These are phyloP conservation scores for Kluyveromyces dobzhanskii DNA, from an alignment of 805 yeast genomes.

Conservation along the genomic window DNA sequence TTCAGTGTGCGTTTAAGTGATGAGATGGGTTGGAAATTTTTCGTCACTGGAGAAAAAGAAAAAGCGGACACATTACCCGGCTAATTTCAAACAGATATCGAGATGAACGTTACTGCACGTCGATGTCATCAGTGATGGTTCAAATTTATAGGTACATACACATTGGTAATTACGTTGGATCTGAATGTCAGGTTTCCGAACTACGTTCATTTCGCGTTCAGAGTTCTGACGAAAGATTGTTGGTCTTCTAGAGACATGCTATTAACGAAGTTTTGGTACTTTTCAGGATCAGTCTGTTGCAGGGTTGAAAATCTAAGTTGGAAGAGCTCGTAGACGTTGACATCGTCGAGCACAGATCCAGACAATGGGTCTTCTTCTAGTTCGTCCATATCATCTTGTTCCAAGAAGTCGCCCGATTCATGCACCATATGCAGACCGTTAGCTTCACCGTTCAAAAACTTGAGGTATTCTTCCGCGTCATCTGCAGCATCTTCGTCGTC, in stretches of 20 bases:
- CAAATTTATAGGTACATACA: too few relatives aligned
- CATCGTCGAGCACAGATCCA: slow-evolving; percentile 67
- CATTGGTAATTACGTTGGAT: too few relatives aligned
- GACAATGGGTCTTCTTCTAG: slow-evolving; percentile 75
- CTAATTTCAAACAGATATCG: too few relatives aligned
- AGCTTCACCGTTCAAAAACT: slow-evolving; percentile 40
- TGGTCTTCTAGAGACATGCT: slow-evolving; percentile 31
- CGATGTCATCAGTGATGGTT: too few relatives aligned
- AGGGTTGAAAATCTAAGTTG: slow-evolving; percentile 43
- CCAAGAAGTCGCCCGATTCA: slow-evolving; percentile 24
- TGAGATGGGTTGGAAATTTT: too few relatives aligned
- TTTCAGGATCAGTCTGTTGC: slow-evolving; percentile 38
- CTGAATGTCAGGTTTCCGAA: too few relatives aligned
- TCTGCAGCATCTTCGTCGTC: slow-evolving; percentile 32
- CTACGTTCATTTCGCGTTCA: slow-evolving; percentile 3
- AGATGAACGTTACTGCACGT: too few relatives aligned
- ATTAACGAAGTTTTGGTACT: slow-evolving; percentile 44
- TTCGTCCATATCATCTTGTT: slow-evolving; percentile 57
- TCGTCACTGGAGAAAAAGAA: too few relatives aligned
- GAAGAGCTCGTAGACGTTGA: slow-evolving; percentile 65
- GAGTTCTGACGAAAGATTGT: slow-evolving; percentile 24
- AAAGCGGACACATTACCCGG: too few relatives aligned
- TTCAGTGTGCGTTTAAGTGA: too few relatives aligned
- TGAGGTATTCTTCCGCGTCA: slow-evolving; percentile 37
- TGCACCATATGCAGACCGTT: slow-evolving; percentile 29